phyloP scores from a whole-genome alignment of 768 basidiomycete genomes.

The Suillus fuscotomentosus region DNA sequence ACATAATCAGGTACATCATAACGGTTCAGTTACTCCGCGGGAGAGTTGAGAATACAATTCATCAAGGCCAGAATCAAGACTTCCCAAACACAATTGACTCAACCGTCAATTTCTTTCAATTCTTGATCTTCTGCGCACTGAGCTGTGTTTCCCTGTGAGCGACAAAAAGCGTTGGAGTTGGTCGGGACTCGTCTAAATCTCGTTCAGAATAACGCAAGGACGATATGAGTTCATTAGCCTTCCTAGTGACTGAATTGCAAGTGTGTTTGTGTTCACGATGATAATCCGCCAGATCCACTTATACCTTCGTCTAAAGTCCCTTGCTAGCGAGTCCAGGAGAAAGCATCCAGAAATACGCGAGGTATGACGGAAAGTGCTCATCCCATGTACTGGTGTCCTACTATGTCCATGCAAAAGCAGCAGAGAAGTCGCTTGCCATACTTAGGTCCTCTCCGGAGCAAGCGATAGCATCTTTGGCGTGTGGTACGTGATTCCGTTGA shows the following conservation, averaged over 20 bases:
- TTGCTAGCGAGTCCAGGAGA: constrained; percentile 84
- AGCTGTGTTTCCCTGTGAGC: neutral
- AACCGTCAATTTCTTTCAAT: neutral
- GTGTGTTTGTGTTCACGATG: constrained; percentile 34
- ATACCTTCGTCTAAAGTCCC: constrained; percentile 46
- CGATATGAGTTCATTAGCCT: constrained; percentile 60
- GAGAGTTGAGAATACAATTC: too few relatives aligned
- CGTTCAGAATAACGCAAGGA: neutral
- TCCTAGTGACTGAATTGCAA: constrained; percentile 74
- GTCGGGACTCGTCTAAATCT: neutral
- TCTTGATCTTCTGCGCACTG: neutral
- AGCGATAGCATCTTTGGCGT: too few relatives aligned
- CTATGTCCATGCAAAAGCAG: too few relatives aligned
- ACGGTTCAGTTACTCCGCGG: too few relatives aligned
- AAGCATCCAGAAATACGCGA: constrained; percentile 93
- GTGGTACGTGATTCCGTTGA: too few relatives aligned
- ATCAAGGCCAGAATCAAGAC: too few relatives aligned
- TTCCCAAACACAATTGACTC: neutral
- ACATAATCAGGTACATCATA: too few relatives aligned
- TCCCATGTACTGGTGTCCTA: neutral
- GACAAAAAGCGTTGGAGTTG: neutral
- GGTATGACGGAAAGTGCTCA: constrained; percentile 39
- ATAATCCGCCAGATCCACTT: constrained; percentile 7
- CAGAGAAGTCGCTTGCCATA: too few relatives aligned
- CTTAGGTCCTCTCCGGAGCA: too few relatives aligned